Evolutionary conservation across 768 basidiomycete genomes (phyloP).

Genomic region (Zangia roseola): DNA sequence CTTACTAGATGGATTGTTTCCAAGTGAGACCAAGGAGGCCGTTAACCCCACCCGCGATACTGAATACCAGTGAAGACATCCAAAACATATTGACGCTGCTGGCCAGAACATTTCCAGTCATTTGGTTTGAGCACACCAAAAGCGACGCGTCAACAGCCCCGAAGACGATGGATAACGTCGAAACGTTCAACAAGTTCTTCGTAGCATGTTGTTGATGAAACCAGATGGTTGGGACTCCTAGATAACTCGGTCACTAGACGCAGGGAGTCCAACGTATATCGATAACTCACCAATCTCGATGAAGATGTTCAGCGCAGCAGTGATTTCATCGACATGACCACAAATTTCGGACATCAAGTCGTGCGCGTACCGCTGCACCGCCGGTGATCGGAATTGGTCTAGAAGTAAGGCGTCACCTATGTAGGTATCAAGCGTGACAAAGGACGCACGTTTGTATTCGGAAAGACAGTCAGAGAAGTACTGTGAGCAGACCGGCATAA

Average conservation of each 20-base stretch:
- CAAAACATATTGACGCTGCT: conserved; percentile 49
- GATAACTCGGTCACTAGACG: not conserved
- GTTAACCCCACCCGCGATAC: conserved; percentile 52
- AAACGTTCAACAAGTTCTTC: conserved; percentile 46
- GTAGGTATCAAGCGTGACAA: not conserved
- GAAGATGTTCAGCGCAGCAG: conserved; percentile 45
- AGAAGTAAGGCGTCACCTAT: not conserved
- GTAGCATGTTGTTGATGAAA: conserved; percentile 51
- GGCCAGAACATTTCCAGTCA: conserved; percentile 31
- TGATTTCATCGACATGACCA: conserved; percentile 50
- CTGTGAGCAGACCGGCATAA: conserved; percentile 21
- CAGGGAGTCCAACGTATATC: not conserved
- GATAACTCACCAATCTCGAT: conserved; percentile 46
- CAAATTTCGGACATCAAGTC: conserved; percentile 48
- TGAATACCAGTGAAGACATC: conserved; percentile 53
- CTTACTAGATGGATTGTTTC: conserved; percentile 56
- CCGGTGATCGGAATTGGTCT: conserved; percentile 50
- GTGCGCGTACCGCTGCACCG: conserved; percentile 52
- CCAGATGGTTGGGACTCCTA: conserved; percentile 52
- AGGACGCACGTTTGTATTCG: conserved; percentile 41
- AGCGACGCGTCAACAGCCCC: conserved; percentile 50
- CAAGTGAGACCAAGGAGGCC: conserved; percentile 50
- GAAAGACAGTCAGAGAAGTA: conserved; percentile 51
- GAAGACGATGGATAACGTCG: conserved; percentile 55
- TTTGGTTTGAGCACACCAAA: conserved; percentile 40